Conservation (phyloP, 805 yeast species). For the Diddensiella caesifluorescens region DNA sequence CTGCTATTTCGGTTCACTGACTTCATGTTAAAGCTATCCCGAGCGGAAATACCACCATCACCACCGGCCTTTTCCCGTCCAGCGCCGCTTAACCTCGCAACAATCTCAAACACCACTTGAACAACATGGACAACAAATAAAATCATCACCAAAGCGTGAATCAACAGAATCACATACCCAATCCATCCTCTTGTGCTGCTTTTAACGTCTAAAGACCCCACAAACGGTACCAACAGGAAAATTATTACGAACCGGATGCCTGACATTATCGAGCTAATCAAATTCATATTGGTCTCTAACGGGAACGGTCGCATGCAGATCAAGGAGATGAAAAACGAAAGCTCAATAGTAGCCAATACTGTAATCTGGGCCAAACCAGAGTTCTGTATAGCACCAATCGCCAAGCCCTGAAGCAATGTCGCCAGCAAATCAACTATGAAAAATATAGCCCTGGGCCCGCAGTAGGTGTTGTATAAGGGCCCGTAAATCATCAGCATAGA, state of each 20-base stretch:
- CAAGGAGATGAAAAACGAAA: constrained; percentile 20
- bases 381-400: constrained; percentile 30
- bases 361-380: constrained; percentile 34
- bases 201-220: constrained; percentile 21
- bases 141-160: constrained; percentile 29
- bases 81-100: constrained; percentile 18
- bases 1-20: constrained; percentile 1
- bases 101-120: constrained; percentile 27
- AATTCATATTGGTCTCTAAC: constrained; percentile 27
- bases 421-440: constrained; percentile 18
- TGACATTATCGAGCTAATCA: constrained; percentile 16
- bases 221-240: constrained; percentile 27
- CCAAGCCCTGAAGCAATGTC: constrained; percentile 28
- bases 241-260: constrained; percentile 20
- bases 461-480: constrained; percentile 30
- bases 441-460: constrained; percentile 21
- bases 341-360: constrained; percentile 28
- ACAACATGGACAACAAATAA: constrained; percentile 26
- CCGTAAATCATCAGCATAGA: constrained; percentile 27
- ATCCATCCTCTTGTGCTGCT: constrained; percentile 28
- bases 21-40: constrained; percentile 8
- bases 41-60: background rate
- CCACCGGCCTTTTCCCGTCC: constrained; percentile 7
- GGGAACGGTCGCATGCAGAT: constrained; percentile 26
- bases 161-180: constrained; percentile 29